A percentile compares a stretch with the other conserved stretches of the same genome.
These are phyloP conservation scores for Vitis amurensis DNA, from an alignment of 164 flowering plant species.

Conservation along the genomic window DNA sequence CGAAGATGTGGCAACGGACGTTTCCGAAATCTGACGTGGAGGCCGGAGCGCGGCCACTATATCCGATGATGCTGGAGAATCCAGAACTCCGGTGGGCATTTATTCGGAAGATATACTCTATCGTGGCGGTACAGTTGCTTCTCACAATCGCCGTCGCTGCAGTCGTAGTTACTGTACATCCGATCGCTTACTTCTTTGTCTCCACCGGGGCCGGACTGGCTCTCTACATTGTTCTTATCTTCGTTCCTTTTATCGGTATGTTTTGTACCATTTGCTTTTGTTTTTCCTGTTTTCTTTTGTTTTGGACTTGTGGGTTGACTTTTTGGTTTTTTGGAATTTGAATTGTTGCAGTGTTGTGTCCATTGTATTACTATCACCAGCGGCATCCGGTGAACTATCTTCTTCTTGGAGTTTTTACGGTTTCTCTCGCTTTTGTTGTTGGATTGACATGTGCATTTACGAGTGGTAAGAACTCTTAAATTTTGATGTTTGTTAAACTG, in stretches of 20 bases:
- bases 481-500: neutral
- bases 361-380: constrained; percentile 57
- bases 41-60: constrained; percentile 41
- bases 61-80: constrained; percentile 64
- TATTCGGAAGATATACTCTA: constrained; percentile 67
- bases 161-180: constrained; percentile 44
- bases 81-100: constrained; percentile 70
- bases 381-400: constrained; percentile 60
- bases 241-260: constrained; percentile 57
- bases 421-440: constrained; percentile 43
- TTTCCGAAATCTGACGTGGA: constrained; percentile 48
- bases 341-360: constrained; percentile 50
- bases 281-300: neutral
- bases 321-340: neutral
- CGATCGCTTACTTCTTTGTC: constrained; percentile 48
- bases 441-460: constrained; percentile 66
- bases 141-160: constrained; percentile 59
- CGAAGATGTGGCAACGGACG: constrained; percentile 37
- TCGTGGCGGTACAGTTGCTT: constrained; percentile 58
- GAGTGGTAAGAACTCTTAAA: constrained; percentile 36
- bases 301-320: neutral
- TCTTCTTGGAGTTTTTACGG: constrained; percentile 58
- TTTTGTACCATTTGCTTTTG: neutral
- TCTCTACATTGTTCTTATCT: constrained; percentile 51
- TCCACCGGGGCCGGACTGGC: constrained; percentile 50